Conservation (phyloP, 208 protist species). For the Leishmania tropica region DNA sequence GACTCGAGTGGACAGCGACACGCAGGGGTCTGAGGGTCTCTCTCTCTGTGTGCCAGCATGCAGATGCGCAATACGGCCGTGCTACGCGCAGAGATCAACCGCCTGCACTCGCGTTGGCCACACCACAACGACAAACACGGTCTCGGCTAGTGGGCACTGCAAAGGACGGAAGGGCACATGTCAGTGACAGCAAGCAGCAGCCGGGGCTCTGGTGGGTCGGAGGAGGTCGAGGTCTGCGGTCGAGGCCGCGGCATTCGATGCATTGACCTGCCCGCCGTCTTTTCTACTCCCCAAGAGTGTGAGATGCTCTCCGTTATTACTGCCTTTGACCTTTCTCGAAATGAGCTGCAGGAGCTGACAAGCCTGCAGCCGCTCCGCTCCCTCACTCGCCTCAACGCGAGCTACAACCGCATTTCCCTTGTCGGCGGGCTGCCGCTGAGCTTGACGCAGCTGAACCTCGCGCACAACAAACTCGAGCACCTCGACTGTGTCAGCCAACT, state of each 20-base stretch:
- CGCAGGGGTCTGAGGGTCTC: background rate
- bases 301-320: constrained; percentile 70
- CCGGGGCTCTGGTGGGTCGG: constrained; percentile 14
- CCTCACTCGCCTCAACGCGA: constrained; percentile 63
- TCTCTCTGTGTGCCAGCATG: background rate
- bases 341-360: constrained; percentile 57
- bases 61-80: background rate
- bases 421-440: constrained; percentile 59
- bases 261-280: constrained; percentile 78
- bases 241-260: constrained; percentile 66
- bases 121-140: background rate
- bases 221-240: constrained; percentile 71
- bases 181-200: constrained; percentile 24
- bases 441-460: constrained; percentile 73
- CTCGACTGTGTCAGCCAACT: constrained; percentile 66
- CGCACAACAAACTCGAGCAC: constrained; percentile 71
- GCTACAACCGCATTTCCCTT: constrained; percentile 67
- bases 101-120: background rate
- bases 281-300: constrained; percentile 56
- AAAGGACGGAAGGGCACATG: background rate
- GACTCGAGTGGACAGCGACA: background rate
- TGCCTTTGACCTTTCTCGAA: constrained; percentile 84
- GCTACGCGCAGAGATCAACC: background rate
- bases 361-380: constrained; percentile 62
- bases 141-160: background rate